Evolutionary conservation across 1,139 yeast genomes (phyloP).

Genomic region (Blastobotrys proliferans): DNA sequence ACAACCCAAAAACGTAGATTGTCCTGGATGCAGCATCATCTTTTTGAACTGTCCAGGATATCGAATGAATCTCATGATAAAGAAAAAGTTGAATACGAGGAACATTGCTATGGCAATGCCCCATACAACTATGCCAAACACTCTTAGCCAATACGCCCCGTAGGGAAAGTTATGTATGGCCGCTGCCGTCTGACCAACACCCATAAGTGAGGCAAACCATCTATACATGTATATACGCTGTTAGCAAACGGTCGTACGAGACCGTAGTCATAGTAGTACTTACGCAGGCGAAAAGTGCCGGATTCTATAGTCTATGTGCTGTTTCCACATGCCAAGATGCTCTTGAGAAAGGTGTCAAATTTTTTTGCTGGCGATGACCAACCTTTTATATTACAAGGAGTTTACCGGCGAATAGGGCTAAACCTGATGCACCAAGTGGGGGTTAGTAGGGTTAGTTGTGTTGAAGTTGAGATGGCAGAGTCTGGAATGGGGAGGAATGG

Average conservation of each 20-base stretch:
- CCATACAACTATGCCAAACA: constrained; percentile 55
- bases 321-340: too few relatives aligned
- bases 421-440: too few relatives aligned
- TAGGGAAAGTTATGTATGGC: constrained; percentile 64
- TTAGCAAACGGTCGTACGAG: neutral
- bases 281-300: constrained; percentile 16
- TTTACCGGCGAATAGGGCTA: too few relatives aligned
- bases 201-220: constrained; percentile 79
- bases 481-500: too few relatives aligned
- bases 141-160: constrained; percentile 54
- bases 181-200: constrained; percentile 66
- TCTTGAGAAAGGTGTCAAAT: too few relatives aligned
- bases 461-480: too few relatives aligned
- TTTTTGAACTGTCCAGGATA: constrained; percentile 37
- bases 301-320: constrained; percentile 8
- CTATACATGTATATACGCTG: neutral
- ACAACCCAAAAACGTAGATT: constrained; percentile 68
- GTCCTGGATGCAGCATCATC: constrained; percentile 44
- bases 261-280: neutral
- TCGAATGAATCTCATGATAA: constrained; percentile 39
- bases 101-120: constrained; percentile 51
- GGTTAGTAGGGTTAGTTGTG: too few relatives aligned
- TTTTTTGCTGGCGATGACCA: too few relatives aligned
- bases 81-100: constrained; percentile 38
- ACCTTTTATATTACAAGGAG: too few relatives aligned